Base-by-base conservation (phyloP, 257 asterid species). In the Linaria vulgaris region DNA sequence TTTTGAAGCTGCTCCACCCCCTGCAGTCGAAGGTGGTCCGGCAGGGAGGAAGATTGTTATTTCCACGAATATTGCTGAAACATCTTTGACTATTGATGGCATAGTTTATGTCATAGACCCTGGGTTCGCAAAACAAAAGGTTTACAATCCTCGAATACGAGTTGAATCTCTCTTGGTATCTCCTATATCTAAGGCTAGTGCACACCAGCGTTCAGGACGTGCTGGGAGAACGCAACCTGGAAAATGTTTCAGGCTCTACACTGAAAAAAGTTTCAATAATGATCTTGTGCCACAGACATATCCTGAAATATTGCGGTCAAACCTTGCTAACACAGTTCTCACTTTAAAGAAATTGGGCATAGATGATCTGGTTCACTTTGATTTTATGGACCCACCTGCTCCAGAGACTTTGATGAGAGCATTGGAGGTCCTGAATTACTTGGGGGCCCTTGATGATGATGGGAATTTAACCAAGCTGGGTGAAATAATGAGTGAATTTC, bases 161-260 rank as follows among this genome's bases (percentile, higher is more conserved):
- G 99, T 85, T 59, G 99, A 94, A 21, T 94, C 97, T 50, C 82
- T 94, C 53, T 74, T 94, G 92, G 99, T 94, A 31, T 94, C 99
- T 75, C 97, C 99, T 17, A 94, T 87, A 78, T 94, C 97, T 12
- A 94, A 94, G 82, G 99, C 99, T 38, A 94, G 99, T 77, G 99
- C 97, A 5, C 96, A 94, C 70, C 97, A 94, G 53, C 84, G 99
- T 48, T 84, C 99, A 0, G 97, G 97, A 21, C 97, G 97, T 85
- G 99, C 99, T 65, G 99, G 99, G 71, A 85, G 97, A 78, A 90
- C 97, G 4, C 99, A 87, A 64, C 97, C 99, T 4, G 97, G 99
- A 52, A 94, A 94, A 72, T 94, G 99, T 71, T 94, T 84, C 66
- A 82, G 99, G 75, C 99, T 94, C 30, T 94, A 90, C 72, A 90